These are phyloP conservation scores for Talaromyces sp. DNA, from an alignment of 2,329 filamentous ascomycete species.

Conservation along the genomic window DNA sequence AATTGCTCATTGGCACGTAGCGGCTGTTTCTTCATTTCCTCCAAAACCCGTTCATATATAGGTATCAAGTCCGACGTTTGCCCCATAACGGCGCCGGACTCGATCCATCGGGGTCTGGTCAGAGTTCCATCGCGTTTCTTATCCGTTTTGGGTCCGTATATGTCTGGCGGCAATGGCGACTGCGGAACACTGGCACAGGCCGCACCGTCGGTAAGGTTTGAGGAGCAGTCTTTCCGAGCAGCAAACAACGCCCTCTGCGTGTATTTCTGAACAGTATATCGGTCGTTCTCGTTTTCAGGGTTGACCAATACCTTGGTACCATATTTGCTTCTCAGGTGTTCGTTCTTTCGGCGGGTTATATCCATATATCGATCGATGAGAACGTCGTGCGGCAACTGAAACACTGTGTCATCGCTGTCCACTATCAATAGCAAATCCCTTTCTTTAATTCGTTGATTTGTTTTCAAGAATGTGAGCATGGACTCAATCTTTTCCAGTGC, in stretches of 20 bases:
- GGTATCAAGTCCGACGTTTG: slow-evolving; percentile 49
- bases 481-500: slow-evolving; percentile 49
- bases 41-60: slow-evolving; percentile 48
- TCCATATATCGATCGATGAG: slow-evolving; percentile 63
- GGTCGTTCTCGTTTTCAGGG: slow-evolving; percentile 22
- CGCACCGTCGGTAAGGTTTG: slow-evolving; percentile 42
- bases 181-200: slow-evolving; percentile 56
- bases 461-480: slow-evolving; percentile 50
- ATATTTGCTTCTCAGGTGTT: slow-evolving; percentile 52
- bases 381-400: slow-evolving; percentile 64
- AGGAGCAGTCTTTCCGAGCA: slow-evolving; percentile 55
- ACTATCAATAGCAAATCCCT: slow-evolving; percentile 64
- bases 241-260: slow-evolving; percentile 57
- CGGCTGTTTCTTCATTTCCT: slow-evolving; percentile 35
- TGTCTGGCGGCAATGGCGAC: slow-evolving; percentile 51
- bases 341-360: slow-evolving; percentile 54
- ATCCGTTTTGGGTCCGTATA: slow-evolving; percentile 50
- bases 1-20: slow-evolving; percentile 44
- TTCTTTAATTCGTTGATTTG: slow-evolving; percentile 50
- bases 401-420: slow-evolving; percentile 64
- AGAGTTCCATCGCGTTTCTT: slow-evolving; percentile 35
- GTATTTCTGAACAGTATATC: slow-evolving; percentile 42
- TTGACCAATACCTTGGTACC: slow-evolving; percentile 36
- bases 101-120: slow-evolving; percentile 51
- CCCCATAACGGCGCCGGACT: slow-evolving; percentile 53